Percentiles rank a stretch among this genome's conserved stretches.
These are phyloP conservation scores for Cutaneotrichosporon cavernicola DNA, from an alignment of 1,284 basidiomycete species.

Conservation along the genomic window DNA sequence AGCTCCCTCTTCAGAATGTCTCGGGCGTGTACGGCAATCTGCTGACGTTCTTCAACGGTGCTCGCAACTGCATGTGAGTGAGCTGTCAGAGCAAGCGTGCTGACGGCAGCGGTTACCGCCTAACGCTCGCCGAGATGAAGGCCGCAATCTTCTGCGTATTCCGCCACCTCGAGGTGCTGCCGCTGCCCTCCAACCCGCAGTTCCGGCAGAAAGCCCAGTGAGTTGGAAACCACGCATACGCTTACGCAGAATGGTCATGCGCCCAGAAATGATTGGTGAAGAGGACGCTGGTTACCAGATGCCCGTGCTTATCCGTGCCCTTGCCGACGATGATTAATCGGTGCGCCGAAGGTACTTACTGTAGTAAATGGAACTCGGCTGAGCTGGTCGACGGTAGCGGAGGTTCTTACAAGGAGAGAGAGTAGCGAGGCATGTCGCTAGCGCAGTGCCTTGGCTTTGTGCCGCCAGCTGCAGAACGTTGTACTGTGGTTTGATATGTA, in stretches of 20 bases:
- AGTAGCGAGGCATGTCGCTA: no score
- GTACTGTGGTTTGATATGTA: background rate
- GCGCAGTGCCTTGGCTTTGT: no score
- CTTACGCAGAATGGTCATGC: slow-evolving; percentile 44
- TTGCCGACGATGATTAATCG: background rate
- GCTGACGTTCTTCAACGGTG: slow-evolving; percentile 66
- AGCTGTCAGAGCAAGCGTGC: background rate
- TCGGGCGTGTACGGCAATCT: slow-evolving; percentile 65
- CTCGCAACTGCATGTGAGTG: slow-evolving; percentile 62
- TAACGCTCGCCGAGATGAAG: slow-evolving; percentile 68
- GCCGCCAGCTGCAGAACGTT: no score
- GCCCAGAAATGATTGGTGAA: slow-evolving; percentile 46
- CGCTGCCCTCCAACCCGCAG: slow-evolving; percentile 48
- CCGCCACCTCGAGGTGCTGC: slow-evolving; percentile 60
- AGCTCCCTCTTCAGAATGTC: slow-evolving; percentile 53
- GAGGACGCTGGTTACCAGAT: slow-evolving; percentile 48
- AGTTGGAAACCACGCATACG: slow-evolving; percentile 20
- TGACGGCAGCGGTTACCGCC: slow-evolving; percentile 59
- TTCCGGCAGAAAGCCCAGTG: slow-evolving; percentile 26
- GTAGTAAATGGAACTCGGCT: no score
- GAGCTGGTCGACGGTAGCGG: no score
- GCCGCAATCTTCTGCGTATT: slow-evolving; percentile 62
- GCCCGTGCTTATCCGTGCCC: slow-evolving; percentile 40
- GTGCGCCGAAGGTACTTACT: background rate
- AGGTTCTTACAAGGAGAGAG: no score